A percentile compares a stretch with the other conserved stretches of the same genome.
Evolutionary conservation across 768 basidiomycete species (phyloP).

Genomic region (Tubosaeta sp.): DNA sequence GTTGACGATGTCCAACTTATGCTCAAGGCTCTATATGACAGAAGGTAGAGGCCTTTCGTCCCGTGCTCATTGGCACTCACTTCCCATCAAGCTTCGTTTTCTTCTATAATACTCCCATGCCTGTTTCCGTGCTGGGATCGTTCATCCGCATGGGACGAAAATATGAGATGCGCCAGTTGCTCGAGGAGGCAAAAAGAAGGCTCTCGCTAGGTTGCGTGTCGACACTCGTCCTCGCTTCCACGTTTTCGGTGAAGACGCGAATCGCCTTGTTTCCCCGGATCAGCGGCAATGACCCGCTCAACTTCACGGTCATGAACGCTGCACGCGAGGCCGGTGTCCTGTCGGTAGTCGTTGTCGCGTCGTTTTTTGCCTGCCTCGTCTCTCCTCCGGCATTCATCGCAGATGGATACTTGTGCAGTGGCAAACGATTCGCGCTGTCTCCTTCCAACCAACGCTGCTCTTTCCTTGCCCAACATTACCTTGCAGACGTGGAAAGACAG

Average conservation of each 20-base stretch:
- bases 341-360: background rate
- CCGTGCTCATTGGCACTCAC: background rate
- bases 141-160: constrained; percentile 15
- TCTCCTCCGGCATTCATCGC: constrained; percentile 3
- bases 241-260: background rate
- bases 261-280: constrained; percentile 6
- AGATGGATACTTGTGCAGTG: constrained; percentile 10
- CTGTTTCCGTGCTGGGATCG: constrained; percentile 3
- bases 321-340: constrained; percentile 10
- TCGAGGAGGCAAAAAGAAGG: constrained; percentile 8
- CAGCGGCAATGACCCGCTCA: constrained; percentile 6
- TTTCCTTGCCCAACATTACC: constrained; percentile 1
- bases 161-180: constrained; percentile 8
- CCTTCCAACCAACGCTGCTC: background rate
- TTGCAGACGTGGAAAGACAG: background rate
- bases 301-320: constrained; percentile 13
- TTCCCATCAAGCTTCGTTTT: constrained; percentile 4
- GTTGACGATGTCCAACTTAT: constrained; percentile 10
- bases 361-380: constrained; percentile 1
- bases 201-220: constrained; percentile 3
- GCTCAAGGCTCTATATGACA: constrained; percentile 20
- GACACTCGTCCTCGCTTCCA: background rate
- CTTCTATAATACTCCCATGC: constrained; percentile 7
- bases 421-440: background rate
- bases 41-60: background rate